Evolutionary conservation across 2,329 filamentous ascomycete genomes (phyloP).

Genomic region (Ceratocystis albifundus): DNA sequence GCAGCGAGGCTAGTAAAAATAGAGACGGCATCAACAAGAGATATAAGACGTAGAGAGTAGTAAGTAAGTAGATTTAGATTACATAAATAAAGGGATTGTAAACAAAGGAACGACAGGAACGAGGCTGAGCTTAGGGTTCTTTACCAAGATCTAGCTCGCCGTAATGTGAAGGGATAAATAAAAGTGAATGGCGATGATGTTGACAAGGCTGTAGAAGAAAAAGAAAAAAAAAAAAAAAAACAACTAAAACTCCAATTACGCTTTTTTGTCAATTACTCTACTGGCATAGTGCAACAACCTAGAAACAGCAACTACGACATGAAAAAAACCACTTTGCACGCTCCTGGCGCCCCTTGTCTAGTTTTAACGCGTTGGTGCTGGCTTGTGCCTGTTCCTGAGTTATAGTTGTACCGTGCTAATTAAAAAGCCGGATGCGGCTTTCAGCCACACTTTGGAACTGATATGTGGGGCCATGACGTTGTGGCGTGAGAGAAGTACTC

Average conservation of each 20-base stretch:
- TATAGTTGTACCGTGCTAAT: neutral
- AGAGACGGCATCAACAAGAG: slow-evolving; percentile 26
- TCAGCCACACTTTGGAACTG: neutral
- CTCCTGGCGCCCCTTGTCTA: neutral
- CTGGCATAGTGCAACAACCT: neutral
- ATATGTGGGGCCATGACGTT: slow-evolving; percentile 2
- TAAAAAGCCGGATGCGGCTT: neutral
- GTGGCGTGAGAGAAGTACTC: slow-evolving; percentile 2
- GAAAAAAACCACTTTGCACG: slow-evolving; percentile 20
- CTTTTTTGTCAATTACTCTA: neutral
- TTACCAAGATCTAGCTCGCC: neutral
- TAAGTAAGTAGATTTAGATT: neutral
- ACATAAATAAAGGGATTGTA: neutral
- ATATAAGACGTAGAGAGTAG: neutral
- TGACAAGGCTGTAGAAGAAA: neutral
- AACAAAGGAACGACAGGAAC: neutral
- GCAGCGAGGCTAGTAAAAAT: slow-evolving; percentile 24
- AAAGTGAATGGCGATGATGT: neutral
- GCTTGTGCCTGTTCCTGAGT: neutral
- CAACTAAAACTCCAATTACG: neutral
- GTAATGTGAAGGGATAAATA: neutral
- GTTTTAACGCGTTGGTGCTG: neutral
- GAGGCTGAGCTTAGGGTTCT: neutral
- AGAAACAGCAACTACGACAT: neutral
- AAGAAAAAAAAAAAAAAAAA: neutral